Evolutionary conservation across 768 basidiomycete species (phyloP).

Genomic region (Boletus bicolor): DNA sequence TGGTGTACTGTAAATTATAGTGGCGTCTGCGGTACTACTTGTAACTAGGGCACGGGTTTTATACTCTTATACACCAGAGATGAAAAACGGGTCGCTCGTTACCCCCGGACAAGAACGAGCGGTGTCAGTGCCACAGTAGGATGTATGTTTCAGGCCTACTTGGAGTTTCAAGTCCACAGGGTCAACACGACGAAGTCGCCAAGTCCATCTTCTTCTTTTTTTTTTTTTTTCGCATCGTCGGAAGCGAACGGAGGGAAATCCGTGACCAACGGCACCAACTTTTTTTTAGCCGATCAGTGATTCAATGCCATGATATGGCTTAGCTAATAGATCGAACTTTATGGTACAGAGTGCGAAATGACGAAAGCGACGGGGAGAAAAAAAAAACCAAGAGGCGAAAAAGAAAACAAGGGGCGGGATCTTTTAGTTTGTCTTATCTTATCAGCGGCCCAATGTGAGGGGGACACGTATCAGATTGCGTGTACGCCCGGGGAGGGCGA

Average conservation of each 20-base stretch:
- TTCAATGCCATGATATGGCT: constrained; percentile 2
- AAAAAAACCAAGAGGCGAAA: constrained; percentile 6
- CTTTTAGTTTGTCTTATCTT: constrained; percentile 29
- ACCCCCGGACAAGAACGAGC: not conserved
- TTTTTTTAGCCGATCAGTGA: constrained; percentile 9
- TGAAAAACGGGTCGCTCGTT: not conserved
- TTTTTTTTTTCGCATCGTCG: constrained; percentile 13
- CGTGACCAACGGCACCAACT: not conserved
- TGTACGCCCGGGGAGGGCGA: constrained; percentile 10
- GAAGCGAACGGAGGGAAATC: constrained; percentile 22
- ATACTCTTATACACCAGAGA: not conserved
- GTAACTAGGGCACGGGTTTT: constrained; percentile 13
- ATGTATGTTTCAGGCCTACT: constrained; percentile 14
- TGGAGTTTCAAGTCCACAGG: constrained; percentile 21
- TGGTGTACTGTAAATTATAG: not conserved
- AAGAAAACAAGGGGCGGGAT: constrained; percentile 12
- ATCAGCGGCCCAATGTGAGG: constrained; percentile 22
- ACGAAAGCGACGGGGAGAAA: constrained; percentile 18
- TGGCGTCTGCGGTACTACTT: not conserved
- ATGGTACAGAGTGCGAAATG: constrained; percentile 4
- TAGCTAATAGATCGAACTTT: constrained; percentile 10
- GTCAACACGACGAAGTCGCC: not conserved
- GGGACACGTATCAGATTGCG: constrained; percentile 24
- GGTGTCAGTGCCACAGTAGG: not conserved
- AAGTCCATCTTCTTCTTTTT: not conserved